Evolutionary conservation across 495 filamentous ascomycete genomes (phyloP).

Genomic region (Apodospora peruviana): DNA sequence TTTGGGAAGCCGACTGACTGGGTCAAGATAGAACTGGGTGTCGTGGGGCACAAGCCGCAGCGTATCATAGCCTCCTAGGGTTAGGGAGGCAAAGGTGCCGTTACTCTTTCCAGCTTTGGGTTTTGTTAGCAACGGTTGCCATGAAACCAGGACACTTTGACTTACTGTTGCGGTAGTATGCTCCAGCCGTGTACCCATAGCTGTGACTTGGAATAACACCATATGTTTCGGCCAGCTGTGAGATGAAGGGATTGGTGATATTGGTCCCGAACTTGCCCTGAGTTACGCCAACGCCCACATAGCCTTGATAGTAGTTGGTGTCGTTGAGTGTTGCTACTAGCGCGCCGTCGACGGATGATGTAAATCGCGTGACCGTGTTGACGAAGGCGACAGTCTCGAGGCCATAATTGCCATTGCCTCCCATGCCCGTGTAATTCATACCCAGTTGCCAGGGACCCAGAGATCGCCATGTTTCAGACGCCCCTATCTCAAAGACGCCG

Average conservation of each 20-base stretch:
- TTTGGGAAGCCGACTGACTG: conserved; percentile 38
- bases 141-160: not conserved
- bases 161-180: conserved; percentile 49
- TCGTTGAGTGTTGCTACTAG: conserved; percentile 51
- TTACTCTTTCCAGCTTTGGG: conserved; percentile 21
- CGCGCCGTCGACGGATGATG: conserved; percentile 40
- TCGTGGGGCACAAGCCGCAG: conserved; percentile 52
- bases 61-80: conserved; percentile 59
- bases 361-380: conserved; percentile 32
- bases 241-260: conserved; percentile 28
- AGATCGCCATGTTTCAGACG: conserved; percentile 52
- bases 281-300: conserved; percentile 50
- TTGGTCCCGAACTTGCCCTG: conserved; percentile 36
- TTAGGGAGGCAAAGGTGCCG: conserved; percentile 51
- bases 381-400: conserved; percentile 49
- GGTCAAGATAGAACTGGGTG: conserved; percentile 47
- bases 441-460: conserved; percentile 52
- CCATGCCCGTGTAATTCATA: conserved; percentile 46
- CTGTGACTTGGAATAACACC: conserved; percentile 54
- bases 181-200: conserved; percentile 65
- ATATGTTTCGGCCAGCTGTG: conserved; percentile 43
- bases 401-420: conserved; percentile 52
- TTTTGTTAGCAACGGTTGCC: conserved; percentile 16
- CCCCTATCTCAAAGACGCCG: conserved; percentile 41
- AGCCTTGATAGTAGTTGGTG: conserved; percentile 52